Conservation (phyloP, 2,329 filamentous ascomycete genomes). For the Monilinia fructigena region DNA sequence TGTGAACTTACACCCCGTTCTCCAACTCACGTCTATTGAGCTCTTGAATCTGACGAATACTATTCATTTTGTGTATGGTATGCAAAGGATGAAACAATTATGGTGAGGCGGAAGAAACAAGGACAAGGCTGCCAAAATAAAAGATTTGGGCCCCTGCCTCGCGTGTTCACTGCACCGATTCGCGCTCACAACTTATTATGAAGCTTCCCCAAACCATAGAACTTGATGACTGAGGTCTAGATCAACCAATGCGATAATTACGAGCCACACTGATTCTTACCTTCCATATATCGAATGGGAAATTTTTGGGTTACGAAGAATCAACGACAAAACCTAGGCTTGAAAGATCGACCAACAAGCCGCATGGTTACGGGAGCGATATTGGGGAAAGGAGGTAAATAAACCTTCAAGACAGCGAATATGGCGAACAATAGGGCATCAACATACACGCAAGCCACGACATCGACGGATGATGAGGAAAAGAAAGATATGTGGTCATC, state of each 20-base stretch:
- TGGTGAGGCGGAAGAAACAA: conserved; percentile 10
- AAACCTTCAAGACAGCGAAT: conserved; percentile 18
- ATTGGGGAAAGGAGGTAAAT: conserved; percentile 24
- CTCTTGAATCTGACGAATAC: conserved; percentile 85
- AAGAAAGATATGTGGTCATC: conserved; percentile 94
- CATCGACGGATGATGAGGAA: conserved; percentile 53
- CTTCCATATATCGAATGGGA: conserved; percentile 6
- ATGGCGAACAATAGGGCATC: conserved; percentile 40
- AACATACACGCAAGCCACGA: conserved; percentile 54
- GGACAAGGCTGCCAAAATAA: conserved; percentile 19
- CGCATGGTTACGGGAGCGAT: conserved; percentile 22
- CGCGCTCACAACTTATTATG: conserved; percentile 32
- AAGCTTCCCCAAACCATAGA: conserved; percentile 21
- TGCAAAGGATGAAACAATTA: conserved; percentile 1
- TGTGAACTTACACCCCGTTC: conserved; percentile 66
- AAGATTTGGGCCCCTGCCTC: conserved; percentile 23
- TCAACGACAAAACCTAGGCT: conserved; percentile 15
- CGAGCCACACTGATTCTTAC: conserved; percentile 9
- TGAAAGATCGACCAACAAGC: conserved; percentile 12
- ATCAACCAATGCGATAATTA: conserved; percentile 21
- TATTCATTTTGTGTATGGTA: conserved; percentile 66
- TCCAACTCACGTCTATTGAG: conserved; percentile 95
- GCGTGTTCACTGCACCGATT: conserved; percentile 22
- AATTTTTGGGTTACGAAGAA: conserved; percentile 9
- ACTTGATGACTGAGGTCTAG: conserved; percentile 11